phyloP scores from a whole-genome alignment of 2,329 filamentous ascomycete species.

The Cercospora zeae-maydis region DNA sequence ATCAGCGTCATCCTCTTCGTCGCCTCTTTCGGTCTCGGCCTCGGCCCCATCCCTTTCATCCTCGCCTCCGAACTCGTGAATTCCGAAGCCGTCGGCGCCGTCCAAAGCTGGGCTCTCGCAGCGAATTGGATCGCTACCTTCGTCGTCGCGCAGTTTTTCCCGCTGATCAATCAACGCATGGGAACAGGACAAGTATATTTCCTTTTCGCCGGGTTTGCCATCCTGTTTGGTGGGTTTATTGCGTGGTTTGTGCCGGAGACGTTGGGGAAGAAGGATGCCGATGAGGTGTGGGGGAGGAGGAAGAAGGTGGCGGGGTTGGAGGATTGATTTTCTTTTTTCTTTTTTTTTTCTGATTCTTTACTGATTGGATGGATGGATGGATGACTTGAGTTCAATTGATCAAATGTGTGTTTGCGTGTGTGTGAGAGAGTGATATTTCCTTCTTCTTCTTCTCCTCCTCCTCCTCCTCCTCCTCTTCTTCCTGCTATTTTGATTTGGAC shows the following conservation, averaged over 20 bases:
- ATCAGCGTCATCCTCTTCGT: conserved; percentile 82
- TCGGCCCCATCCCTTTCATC: conserved; percentile 94
- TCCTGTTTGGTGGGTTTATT: conserved; percentile 68
- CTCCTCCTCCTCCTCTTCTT: no score
- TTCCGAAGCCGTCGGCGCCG: conserved; percentile 83
- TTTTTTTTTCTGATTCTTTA: background rate
- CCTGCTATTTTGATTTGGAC: no score
- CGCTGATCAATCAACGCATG: conserved; percentile 72
- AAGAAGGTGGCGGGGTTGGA: conserved; percentile 25
- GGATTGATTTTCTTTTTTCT: conserved; percentile 10
- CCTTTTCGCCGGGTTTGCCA: conserved; percentile 76
- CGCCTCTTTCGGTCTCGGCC: conserved; percentile 80
- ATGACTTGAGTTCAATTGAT: no score
- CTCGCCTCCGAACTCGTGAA: conserved; percentile 86
- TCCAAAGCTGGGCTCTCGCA: conserved; percentile 81
- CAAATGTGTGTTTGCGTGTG: no score
- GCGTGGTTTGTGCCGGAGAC: conserved; percentile 75
- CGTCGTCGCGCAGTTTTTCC: conserved; percentile 91
- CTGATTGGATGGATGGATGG: no score
- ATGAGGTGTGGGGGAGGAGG: conserved; percentile 84
- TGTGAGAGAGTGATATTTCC: no score
- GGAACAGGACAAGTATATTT: conserved; percentile 87
- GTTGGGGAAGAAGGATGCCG: conserved; percentile 73
- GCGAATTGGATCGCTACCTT: conserved; percentile 91
- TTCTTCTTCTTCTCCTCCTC: no score